Conservation (phyloP, 306 rosid species). For the Biancaea sappan region DNA sequence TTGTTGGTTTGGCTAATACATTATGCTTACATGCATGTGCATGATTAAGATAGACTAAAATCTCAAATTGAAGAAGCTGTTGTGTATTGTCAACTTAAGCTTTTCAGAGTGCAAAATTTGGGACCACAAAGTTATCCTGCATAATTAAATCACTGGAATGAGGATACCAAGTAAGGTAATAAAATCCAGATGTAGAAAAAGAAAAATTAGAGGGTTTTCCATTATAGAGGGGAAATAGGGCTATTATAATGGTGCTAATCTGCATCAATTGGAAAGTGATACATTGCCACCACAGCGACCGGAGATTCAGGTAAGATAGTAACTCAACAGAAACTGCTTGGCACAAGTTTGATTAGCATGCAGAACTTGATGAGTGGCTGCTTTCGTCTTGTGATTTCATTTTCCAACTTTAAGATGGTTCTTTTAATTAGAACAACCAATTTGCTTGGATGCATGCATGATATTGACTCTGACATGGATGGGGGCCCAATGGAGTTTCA, state of each 20-base stretch:
- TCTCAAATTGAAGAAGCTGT: neutral
- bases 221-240: neutral
- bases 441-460: too few relatives aligned
- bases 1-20: neutral
- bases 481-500: too few relatives aligned
- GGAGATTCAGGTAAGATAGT: too few relatives aligned
- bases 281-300: too few relatives aligned
- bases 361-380: neutral
- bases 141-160: neutral
- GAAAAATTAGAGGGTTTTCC: neutral
- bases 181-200: neutral
- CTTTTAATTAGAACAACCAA: too few relatives aligned
- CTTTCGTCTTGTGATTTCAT: slow-evolving; percentile 19
- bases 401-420: slow-evolving; percentile 7
- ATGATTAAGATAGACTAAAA: neutral
- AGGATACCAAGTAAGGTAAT: neutral
- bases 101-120: slow-evolving; percentile 15
- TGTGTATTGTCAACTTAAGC: slow-evolving; percentile 9
- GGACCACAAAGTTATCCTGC: slow-evolving; percentile 19
- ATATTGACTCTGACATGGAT: too few relatives aligned
- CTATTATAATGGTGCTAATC: too few relatives aligned
- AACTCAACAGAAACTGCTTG: neutral
- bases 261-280: too few relatives aligned
- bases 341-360: slow-evolving; percentile 4
- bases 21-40: slow-evolving; percentile 23